These are phyloP conservation scores for Ceratobasidium sp. DNA, from an alignment of 1,284 basidiomycete genomes.

Conservation along the genomic window DNA sequence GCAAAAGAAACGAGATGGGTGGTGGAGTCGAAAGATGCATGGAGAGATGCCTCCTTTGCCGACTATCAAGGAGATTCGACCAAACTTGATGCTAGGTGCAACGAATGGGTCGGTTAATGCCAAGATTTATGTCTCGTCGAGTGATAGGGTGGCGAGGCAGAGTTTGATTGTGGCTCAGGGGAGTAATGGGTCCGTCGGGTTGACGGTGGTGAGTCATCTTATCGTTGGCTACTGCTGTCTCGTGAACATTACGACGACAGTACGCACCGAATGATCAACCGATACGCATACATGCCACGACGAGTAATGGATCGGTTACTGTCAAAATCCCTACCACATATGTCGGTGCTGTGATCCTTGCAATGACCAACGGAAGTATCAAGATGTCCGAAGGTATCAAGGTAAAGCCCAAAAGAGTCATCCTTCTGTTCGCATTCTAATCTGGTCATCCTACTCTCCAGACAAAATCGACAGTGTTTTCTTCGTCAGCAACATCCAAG, in stretches of 20 bases:
- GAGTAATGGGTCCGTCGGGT: not conserved
- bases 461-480: constrained; percentile 8
- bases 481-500: not conserved
- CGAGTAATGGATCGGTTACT: not conserved
- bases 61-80: not conserved
- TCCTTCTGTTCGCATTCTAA: not conserved
- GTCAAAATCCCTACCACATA: constrained; percentile 13
- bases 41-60: not conserved
- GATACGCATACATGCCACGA: not conserved
- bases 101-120: constrained; percentile 4
- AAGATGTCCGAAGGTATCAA: constrained; percentile 23
- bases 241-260: no score
- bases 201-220: not conserved
- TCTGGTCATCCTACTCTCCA: not conserved
- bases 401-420: not conserved
- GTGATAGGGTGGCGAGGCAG: constrained; percentile 15
- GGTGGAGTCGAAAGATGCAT: not conserved
- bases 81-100: constrained; percentile 16
- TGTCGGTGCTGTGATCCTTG: constrained; percentile 3
- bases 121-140: constrained; percentile 17
- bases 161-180: not conserved
- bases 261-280: constrained; percentile 1
- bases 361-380: constrained; percentile 1
- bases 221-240: no score
- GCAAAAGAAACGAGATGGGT: constrained; percentile 1